phyloP scores from a whole-genome alignment of 148 eudicot species.

The Rhododendron ovatum region DNA sequence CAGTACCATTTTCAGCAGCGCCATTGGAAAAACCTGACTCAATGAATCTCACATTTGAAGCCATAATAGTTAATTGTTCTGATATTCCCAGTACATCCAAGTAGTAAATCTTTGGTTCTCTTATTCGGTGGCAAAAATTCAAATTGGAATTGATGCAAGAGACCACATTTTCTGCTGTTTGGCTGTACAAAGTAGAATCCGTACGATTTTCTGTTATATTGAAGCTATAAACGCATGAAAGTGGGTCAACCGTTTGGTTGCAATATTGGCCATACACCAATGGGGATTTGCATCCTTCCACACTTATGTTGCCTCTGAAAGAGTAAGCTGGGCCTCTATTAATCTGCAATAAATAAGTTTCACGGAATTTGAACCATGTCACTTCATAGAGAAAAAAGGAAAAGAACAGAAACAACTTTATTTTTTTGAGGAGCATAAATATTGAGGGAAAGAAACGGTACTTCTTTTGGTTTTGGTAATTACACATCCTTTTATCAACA shows the following conservation, averaged over 20 bases:
- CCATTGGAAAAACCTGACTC: constrained; percentile 28
- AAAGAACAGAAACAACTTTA: neutral
- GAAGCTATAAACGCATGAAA: constrained; percentile 48
- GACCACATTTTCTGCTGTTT: constrained; percentile 31
- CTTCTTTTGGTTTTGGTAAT: neutral
- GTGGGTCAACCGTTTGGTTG: constrained; percentile 62
- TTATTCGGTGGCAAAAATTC: constrained; percentile 43
- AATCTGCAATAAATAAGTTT: constrained; percentile 48
- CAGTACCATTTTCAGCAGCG: constrained; percentile 23
- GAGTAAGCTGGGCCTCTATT: constrained; percentile 63
- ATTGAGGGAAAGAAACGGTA: neutral
- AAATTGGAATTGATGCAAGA: constrained; percentile 48
- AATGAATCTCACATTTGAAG: constrained; percentile 33
- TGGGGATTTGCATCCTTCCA: constrained; percentile 69
- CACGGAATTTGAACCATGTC: neutral
- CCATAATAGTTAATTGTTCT: constrained; percentile 47
- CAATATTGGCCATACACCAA: constrained; percentile 70
- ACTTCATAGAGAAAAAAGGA: neutral
- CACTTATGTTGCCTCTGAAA: constrained; percentile 66
- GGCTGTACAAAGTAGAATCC: constrained; percentile 13
- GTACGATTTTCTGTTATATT: constrained; percentile 19
- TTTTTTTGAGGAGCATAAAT: neutral
- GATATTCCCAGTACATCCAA: constrained; percentile 56
- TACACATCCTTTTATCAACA: neutral
- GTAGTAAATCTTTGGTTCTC: constrained; percentile 48